Evolutionary conservation across 2,329 filamentous ascomycete genomes (phyloP).

Genomic region (Chaetomium olivaceum): DNA sequence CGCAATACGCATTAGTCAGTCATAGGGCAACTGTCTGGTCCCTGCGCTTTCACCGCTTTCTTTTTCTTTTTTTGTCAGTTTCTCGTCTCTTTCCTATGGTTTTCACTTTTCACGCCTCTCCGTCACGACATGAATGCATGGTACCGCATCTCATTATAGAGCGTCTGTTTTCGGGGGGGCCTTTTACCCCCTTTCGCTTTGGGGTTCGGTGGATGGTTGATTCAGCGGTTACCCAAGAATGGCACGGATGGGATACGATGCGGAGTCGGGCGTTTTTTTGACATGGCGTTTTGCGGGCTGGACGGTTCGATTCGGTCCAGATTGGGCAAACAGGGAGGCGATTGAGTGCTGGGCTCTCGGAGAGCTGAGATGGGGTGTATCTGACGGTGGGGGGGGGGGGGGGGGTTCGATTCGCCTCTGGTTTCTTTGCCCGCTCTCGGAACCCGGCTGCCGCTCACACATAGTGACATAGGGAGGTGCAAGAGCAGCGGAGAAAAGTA

Average conservation of each 20-base stretch:
- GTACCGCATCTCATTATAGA: slow-evolving; percentile 13
- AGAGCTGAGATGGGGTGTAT: neutral
- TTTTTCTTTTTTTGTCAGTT: neutral
- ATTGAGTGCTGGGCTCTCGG: too few species aligned
- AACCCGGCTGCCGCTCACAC: neutral
- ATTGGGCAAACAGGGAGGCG: neutral
- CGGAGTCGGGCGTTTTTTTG: slow-evolving; percentile 12
- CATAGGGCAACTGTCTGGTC: neutral
- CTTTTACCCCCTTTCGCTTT: neutral
- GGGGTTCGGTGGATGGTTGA: neutral
- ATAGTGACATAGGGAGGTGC: neutral
- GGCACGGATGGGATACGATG: slow-evolving; percentile 3
- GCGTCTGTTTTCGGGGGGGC: neutral
- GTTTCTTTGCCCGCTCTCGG: neutral
- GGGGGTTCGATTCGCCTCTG: neutral
- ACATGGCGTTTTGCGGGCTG: neutral
- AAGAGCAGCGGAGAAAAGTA: neutral
- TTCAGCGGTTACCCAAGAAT: neutral
- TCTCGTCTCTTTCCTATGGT: neutral
- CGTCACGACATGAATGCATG: slow-evolving; percentile 5
- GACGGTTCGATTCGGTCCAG: neutral
- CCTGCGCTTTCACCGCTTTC: neutral
- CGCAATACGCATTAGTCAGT: neutral
- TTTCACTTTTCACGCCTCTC: neutral
- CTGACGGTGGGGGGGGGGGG: neutral